Percentiles rank a stretch among this genome's conserved stretches.
phyloP scores from a whole-genome alignment of 139 green algal species.

The Chlorella vulgaris region DNA sequence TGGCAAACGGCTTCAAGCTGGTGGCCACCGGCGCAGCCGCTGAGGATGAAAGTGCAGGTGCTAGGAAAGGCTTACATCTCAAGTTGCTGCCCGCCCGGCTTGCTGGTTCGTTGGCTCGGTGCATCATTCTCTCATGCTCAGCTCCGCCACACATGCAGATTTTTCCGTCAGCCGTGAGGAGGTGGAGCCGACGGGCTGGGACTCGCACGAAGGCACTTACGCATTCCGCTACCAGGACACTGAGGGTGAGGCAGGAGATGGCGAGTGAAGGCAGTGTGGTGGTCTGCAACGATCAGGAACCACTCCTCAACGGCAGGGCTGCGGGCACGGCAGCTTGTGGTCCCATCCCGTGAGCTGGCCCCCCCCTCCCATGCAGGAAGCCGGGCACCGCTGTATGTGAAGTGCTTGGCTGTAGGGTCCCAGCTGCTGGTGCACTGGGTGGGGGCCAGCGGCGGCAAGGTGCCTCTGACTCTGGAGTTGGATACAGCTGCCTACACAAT shows the following conservation, averaged over 20 bases:
- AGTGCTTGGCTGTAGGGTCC: constrained; percentile 24
- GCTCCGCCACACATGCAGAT: no score
- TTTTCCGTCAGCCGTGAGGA: constrained; percentile 10
- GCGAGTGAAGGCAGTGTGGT: neutral
- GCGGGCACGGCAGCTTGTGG: no score
- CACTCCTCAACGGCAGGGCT: no score
- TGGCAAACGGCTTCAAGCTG: constrained; percentile 62
- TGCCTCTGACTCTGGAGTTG: constrained; percentile 38
- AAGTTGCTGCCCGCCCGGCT: neutral
- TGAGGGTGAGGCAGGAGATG: neutral
- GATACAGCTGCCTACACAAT: constrained; percentile 35
- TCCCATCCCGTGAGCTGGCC: neutral
- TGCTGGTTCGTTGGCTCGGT: neutral
- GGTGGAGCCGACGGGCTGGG: constrained; percentile 35
- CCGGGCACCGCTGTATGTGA: constrained; percentile 37
- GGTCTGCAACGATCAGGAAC: no score
- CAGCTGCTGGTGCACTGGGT: constrained; percentile 53
- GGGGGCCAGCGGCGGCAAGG: neutral
- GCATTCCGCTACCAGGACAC: constrained; percentile 50
- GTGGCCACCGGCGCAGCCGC: constrained; percentile 50
- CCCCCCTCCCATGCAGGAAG: constrained; percentile 18
- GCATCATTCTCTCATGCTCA: no score
- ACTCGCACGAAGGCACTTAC: constrained; percentile 29
- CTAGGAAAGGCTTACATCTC: neutral
- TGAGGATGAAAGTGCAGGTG: constrained; percentile 42